These are phyloP conservation scores for Scenedesmus sp. DNA, from an alignment of 163 green algal species.

Conservation along the genomic window DNA sequence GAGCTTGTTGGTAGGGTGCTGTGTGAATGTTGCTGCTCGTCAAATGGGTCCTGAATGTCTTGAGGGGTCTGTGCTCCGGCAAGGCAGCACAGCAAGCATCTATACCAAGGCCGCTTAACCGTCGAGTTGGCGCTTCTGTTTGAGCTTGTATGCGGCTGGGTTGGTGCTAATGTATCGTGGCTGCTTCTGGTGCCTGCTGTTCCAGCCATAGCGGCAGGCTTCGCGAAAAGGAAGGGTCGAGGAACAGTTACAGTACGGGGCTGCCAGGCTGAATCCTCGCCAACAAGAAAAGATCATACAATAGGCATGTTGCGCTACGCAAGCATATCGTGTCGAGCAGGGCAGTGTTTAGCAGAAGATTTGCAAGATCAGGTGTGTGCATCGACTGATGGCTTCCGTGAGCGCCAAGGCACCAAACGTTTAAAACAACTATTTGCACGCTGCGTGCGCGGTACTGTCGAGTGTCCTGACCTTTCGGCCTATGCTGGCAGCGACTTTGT, in stretches of 20 bases:
- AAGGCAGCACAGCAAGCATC: constrained; percentile 5
- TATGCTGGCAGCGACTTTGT: background rate
- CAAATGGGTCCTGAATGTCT: background rate
- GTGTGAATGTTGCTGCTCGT: background rate
- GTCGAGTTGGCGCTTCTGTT: background rate
- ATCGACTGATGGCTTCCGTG: background rate
- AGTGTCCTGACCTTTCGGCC: background rate
- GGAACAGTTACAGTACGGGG: background rate
- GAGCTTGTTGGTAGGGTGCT: background rate
- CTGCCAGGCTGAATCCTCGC: background rate
- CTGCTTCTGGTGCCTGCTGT: background rate
- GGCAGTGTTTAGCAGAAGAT: background rate
- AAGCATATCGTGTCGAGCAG: background rate
- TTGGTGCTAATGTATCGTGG: background rate
- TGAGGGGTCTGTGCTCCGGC: constrained; percentile 1
- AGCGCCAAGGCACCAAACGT: background rate
- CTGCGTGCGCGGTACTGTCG: background rate
- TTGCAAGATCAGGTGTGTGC: background rate
- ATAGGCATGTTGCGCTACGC: background rate
- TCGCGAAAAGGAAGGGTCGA: background rate
- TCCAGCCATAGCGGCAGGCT: background rate
- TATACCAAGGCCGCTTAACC: background rate
- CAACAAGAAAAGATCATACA: background rate
- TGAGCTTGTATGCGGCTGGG: background rate
- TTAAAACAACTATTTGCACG: background rate